Percentiles rank a stretch among this genome's conserved stretches.
phyloP scores from a whole-genome alignment of 1,139 yeast species.

The Yamadazyma triangularis region DNA sequence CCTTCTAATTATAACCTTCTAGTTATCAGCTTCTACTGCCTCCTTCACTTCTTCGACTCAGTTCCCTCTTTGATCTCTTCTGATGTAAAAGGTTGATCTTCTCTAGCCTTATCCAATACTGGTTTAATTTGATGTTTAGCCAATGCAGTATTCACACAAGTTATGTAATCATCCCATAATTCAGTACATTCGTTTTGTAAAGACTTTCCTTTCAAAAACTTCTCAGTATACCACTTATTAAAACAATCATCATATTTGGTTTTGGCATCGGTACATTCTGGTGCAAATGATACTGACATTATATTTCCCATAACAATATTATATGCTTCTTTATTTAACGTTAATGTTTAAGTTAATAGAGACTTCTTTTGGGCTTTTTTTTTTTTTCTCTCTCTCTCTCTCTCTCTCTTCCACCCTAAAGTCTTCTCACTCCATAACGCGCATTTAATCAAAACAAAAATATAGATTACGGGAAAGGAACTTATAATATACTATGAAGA shows the following conservation, averaged over 20 bases:
- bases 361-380: too few species aligned
- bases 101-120: slow-evolving; percentile 84
- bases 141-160: slow-evolving; percentile 76
- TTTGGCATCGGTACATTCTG: slow-evolving; percentile 89
- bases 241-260: slow-evolving; percentile 87
- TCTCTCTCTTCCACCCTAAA: too few species aligned
- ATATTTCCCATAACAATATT: slow-evolving; percentile 65
- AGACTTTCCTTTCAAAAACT: slow-evolving; percentile 67
- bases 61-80: slow-evolving; percentile 27
- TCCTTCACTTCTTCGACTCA: neutral
- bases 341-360: too few species aligned
- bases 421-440: too few species aligned
- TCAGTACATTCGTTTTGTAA: slow-evolving; percentile 85
- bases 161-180: slow-evolving; percentile 81
- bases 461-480: too few species aligned
- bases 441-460: neutral
- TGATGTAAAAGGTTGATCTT: slow-evolving; percentile 74
- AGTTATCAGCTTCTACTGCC: too few species aligned
- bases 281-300: slow-evolving; percentile 94
- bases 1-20: too few species aligned
- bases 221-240: slow-evolving; percentile 93
- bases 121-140: slow-evolving; percentile 70
- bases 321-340: too few species aligned
- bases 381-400: too few species aligned
- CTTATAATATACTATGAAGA: too few species aligned